Evolutionary conservation across 2,329 filamentous ascomycete genomes (phyloP), one percentile per base, ranked within the genome.

Genomic region (Helminthosporium solani): DNA sequence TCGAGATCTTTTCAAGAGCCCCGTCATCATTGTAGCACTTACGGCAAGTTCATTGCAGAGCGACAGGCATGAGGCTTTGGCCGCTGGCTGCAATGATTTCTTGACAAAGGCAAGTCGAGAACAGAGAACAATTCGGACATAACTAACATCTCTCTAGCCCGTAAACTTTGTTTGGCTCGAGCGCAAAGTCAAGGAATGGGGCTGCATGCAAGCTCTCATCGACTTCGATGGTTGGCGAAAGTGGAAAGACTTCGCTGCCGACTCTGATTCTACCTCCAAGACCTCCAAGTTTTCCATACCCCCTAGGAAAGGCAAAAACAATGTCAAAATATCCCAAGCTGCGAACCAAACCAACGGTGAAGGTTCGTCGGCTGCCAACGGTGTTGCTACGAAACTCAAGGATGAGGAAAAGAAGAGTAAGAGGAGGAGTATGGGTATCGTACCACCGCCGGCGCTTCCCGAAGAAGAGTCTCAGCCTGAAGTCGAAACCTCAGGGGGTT

Each of bases 101-200:
- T 77, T 99, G 67, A 97, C 94, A 51, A 96, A 96, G 85, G 90
- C 94, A 77, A 56, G 79, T 33, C 14, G 9, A 21, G n/a, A 14
- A 19, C 19, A 21, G 11, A 33, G 6, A 33, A 19, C 5, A 31
- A 9, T n/a, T n/a, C 28, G 25, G 20, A 39, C 14, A 9, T 27
- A 9, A 33, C 12, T 7, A 36, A 7, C 50, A 37, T 40, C 9
- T 27, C 9, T 3, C 9, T 64, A 96, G 89, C 94, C 94, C 16
- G 92, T 99, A 57, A 95, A 95, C 68, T 96, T 96, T 66, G 87
- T 95, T 49, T 99, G 92, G 91, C 82, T 99, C 20, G 90, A 96
- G 70, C 84, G 92, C 47, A 99, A 99, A 71, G 91, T 97, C 58
- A 96, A 95, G 74, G 94, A 99, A 77, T 99, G 94, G 94, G 94